Percentiles rank a stretch among this genome's conserved stretches.
phyloP scores from a whole-genome alignment of 108 stramenopile genomes.

The Epipyxis sp. region DNA sequence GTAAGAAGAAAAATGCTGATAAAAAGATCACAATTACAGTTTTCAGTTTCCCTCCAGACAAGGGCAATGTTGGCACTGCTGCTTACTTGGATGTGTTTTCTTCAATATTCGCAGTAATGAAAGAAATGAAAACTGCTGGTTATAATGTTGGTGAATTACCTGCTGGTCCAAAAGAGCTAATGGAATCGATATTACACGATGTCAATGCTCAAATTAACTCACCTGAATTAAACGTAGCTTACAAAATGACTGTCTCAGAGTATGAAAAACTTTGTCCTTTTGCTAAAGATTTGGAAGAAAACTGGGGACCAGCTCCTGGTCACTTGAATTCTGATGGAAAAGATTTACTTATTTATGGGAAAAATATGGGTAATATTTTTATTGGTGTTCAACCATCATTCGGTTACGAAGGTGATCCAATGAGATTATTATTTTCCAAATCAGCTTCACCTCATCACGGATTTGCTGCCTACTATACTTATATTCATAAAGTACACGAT shows the following conservation, averaged over 20 bases:
- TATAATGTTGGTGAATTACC: constrained; percentile 70
- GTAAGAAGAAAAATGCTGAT: constrained; percentile 73
- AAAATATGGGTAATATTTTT: constrained; percentile 92
- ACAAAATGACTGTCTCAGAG: constrained; percentile 90
- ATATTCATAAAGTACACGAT: constrained; percentile 87
- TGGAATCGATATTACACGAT: constrained; percentile 76
- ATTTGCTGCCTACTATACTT: constrained; percentile 96
- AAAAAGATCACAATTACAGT: constrained; percentile 95
- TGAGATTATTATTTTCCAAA: constrained; percentile 86
- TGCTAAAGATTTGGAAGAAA: constrained; percentile 86
- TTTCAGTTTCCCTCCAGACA: constrained; percentile 96
- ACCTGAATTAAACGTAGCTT: constrained; percentile 87
- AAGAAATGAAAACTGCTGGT: constrained; percentile 77
- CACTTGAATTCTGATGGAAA: constrained; percentile 93
- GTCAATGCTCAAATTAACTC: constrained; percentile 87
- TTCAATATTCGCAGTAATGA: constrained; percentile 85
- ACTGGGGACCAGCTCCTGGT: constrained; percentile 94
- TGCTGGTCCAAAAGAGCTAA: constrained; percentile 34
- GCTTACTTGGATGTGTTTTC: constrained; percentile 96
- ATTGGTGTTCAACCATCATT: constrained; percentile 90
- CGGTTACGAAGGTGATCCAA: constrained; percentile 89
- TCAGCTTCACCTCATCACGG: constrained; percentile 95
- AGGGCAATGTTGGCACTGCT: constrained; percentile 95
- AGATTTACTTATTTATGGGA: constrained; percentile 88
- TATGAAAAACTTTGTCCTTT: constrained; percentile 89